Conservation (phyloP, 768 basidiomycete genomes). For the Chalciporus piperatus region DNA sequence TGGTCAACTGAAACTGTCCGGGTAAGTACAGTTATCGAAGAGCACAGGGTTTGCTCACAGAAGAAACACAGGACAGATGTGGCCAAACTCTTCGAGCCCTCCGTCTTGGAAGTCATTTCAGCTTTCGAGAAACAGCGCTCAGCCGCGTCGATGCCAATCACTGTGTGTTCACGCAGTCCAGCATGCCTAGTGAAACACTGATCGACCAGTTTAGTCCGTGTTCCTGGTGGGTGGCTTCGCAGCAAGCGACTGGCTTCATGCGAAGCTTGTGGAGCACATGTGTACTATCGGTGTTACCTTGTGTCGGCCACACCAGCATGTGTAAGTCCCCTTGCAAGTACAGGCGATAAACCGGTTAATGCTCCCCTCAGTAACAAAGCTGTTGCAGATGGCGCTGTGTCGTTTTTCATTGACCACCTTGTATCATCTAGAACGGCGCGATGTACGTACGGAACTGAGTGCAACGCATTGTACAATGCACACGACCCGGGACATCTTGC, state of each 20-base stretch:
- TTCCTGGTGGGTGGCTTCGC: constrained; percentile 49
- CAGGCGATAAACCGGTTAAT: no score
- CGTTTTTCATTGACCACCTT: constrained; percentile 41
- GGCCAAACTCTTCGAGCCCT: constrained; percentile 37
- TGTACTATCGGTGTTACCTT: constrained; percentile 33
- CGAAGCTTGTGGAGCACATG: constrained; percentile 34
- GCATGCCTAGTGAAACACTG: no score
- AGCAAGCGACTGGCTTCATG: constrained; percentile 41
- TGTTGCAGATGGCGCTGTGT: constrained; percentile 48
- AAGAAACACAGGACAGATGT: constrained; percentile 26
- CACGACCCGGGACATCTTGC: constrained; percentile 35
- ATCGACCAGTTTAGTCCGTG: constrained; percentile 11
- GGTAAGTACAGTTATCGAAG: background rate
- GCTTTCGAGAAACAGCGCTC: constrained; percentile 28
- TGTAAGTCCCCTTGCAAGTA: constrained; percentile 8
- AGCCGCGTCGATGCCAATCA: constrained; percentile 21
- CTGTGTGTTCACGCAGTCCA: background rate
- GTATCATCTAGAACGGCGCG: constrained; percentile 43
- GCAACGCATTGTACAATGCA: constrained; percentile 26
- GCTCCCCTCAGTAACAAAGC: constrained; percentile 37
- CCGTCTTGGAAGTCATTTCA: constrained; percentile 28
- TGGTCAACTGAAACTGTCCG: constrained; percentile 36
- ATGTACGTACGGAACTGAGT: constrained; percentile 37
- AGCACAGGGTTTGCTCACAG: no score
- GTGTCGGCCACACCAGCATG: constrained; percentile 44